Conservation (phyloP, 495 filamentous ascomycete species). For the Haplographium delicatum region DNA sequence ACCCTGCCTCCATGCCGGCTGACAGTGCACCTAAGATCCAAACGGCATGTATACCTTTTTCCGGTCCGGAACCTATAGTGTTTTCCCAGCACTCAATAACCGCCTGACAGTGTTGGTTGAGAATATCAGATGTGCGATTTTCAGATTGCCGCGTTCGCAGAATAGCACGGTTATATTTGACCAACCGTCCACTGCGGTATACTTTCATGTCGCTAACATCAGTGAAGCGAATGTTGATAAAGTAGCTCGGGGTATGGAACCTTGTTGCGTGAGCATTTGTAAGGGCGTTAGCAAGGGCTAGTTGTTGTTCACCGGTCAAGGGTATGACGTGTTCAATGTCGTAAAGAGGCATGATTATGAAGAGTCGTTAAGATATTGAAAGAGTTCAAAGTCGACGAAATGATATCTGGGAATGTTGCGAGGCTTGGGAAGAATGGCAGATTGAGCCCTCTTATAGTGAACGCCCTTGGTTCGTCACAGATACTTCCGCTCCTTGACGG, state of each 20-base stretch:
- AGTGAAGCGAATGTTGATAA: conserved; percentile 30
- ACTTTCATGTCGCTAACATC: conserved; percentile 3
- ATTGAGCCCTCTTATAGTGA: no score
- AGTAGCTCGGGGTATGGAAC: conserved; percentile 31
- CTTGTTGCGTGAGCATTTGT: conserved; percentile 27
- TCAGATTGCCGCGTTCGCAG: not conserved
- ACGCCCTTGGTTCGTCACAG: no score
- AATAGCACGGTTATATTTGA: not conserved
- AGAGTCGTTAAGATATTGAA: not conserved
- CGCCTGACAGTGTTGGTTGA: not conserved
- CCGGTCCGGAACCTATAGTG: not conserved
- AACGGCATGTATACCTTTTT: not conserved
- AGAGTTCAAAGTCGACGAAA: not conserved
- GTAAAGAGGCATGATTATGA: conserved; percentile 29
- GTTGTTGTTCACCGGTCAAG: conserved; percentile 25
- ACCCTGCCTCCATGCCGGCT: conserved; percentile 2
- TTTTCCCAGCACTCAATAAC: not conserved
- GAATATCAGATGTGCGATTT: not conserved
- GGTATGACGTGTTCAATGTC: conserved; percentile 31
- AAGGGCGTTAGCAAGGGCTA: conserved; percentile 27
- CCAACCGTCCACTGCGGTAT: not conserved
- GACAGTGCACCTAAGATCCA: not conserved
- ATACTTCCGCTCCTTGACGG: no score
- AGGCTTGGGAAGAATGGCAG: no score
- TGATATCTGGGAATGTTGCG: no score